Conservation (phyloP, 768 basidiomycete genomes). For the Auriscalpium orientale region DNA sequence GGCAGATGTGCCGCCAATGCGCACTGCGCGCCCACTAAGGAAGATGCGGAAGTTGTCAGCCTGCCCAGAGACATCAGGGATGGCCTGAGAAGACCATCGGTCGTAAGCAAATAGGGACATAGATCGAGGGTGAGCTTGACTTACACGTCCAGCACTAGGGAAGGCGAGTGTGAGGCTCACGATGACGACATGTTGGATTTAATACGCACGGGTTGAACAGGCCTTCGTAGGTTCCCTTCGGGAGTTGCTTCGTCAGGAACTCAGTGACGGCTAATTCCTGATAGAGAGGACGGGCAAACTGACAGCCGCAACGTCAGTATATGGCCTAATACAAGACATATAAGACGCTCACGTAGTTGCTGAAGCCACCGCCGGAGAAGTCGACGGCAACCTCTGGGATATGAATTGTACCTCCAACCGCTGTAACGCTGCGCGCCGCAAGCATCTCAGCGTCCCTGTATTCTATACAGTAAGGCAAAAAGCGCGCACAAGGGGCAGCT, state of each 20-base stretch:
- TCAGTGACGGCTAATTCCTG: conserved; percentile 37
- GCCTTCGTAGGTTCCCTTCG: conserved; percentile 40
- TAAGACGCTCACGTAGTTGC: conserved; percentile 43
- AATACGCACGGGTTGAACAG: conserved; percentile 54
- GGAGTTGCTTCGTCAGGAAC: conserved; percentile 36
- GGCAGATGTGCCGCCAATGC: conserved; percentile 52
- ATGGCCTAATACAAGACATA: neutral
- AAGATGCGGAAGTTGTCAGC: conserved; percentile 37
- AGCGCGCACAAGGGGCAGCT: conserved; percentile 33
- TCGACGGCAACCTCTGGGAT: conserved; percentile 52
- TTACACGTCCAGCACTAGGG: conserved; percentile 37
- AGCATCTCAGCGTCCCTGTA: neutral
- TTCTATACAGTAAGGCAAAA: too few relatives aligned
- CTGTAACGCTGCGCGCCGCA: conserved; percentile 43
- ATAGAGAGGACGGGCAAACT: conserved; percentile 48
- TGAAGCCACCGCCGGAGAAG: conserved; percentile 74
- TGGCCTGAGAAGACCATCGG: conserved; percentile 28
- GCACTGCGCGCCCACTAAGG: conserved; percentile 25
- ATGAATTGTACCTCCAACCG: conserved; percentile 57
- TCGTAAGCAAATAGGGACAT: neutral
- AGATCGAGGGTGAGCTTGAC: conserved; percentile 5
- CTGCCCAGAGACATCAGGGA: conserved; percentile 57
- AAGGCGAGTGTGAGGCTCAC: conserved; percentile 15
- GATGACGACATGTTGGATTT: too few relatives aligned
- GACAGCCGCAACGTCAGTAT: neutral